Evolutionary conservation across 2,329 filamentous ascomycete genomes (phyloP), one percentile per base, ranked within the genome.

Genomic region (Pseudopyrenochaeta lycopersici): DNA sequence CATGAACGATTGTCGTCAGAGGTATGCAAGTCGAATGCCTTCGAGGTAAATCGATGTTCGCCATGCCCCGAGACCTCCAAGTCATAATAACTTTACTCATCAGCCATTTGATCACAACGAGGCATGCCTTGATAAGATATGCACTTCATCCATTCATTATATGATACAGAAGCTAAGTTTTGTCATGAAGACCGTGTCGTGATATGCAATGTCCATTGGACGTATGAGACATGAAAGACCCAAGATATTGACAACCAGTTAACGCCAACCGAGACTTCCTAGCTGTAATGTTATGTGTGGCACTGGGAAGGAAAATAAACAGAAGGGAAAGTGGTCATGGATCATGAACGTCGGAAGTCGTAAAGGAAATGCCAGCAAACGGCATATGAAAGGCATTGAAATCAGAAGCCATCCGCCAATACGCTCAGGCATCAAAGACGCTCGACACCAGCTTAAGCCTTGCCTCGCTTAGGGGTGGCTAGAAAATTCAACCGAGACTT

Each of bases 381-480:
- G 43, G 47, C 20, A 38, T 18, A 30, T 40, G 21, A 15, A 14
- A 21, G 21, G 23, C 9, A 27, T n/a, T 27, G 23, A 27, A 5
- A 27, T 9, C 9, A 27, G 23, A 27, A 27, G 9, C 23, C 23
- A 9, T 27, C n/a, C 4, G 23, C 23, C 9, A 27, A 27, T 9
- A 27, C 23, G 9, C 4, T 9, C 23, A 4, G 9, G 23, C 23
- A 27, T 27, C 23, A 9, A 21, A 39, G 18, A 23, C 35, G 20
- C 36, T 39, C 10, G 36, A 39, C 18, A 1, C 20, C 23, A 2
- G 23, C 31, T 62, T 36, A 74, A 44, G 60, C 62, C 48, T 68
- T 73, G 55, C 44, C 60, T 30, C 72, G 71, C 67, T 76, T 78
- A 2, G 76, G 76, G 11, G 72, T 76, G 18, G 76, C 71, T 11